Evolutionary conservation across 441 rosid genomes (phyloP).

Genomic region (Euphorbia corollata): DNA sequence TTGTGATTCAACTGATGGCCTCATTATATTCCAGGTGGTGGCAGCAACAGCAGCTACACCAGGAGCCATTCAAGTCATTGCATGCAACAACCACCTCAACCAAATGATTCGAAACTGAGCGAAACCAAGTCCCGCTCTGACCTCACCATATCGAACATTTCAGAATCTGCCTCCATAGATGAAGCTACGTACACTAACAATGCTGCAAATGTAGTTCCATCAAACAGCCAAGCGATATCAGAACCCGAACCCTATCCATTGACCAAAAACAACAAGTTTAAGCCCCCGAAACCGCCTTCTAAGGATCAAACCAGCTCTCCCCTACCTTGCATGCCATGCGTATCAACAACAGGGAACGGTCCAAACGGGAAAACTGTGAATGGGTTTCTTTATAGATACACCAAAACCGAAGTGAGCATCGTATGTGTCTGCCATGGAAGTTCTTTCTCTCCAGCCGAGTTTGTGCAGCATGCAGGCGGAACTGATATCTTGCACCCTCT

Average conservation of each 20-base stretch:
- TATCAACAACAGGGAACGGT: slow-evolving; percentile 68
- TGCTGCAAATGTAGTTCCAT: slow-evolving; percentile 9
- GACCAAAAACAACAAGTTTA: slow-evolving; percentile 12
- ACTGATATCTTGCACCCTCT: slow-evolving; percentile 64
- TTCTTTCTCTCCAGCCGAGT: slow-evolving; percentile 75
- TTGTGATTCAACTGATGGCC: not conserved
- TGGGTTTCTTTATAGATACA: slow-evolving; percentile 68
- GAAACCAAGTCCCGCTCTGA: slow-evolving; percentile 18
- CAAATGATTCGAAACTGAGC: slow-evolving; percentile 12
- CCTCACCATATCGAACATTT: slow-evolving; percentile 16
- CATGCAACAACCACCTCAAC: slow-evolving; percentile 20
- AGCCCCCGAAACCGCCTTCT: slow-evolving; percentile 38
- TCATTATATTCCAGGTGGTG: slow-evolving; percentile 33
- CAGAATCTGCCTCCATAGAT: slow-evolving; percentile 9
- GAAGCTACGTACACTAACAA: slow-evolving; percentile 9
- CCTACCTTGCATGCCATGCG: slow-evolving; percentile 65
- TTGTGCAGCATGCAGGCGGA: slow-evolving; percentile 83
- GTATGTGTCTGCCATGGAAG: slow-evolving; percentile 83
- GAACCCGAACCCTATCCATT: not conserved
- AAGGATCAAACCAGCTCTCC: slow-evolving; percentile 17
- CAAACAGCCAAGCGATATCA: slow-evolving; percentile 5
- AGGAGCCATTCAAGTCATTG: slow-evolving; percentile 24
- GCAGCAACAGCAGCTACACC: slow-evolving; percentile 29
- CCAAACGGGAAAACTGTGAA: slow-evolving; percentile 59
- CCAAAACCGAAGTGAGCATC: slow-evolving; percentile 65